Base-by-base conservation (phyloP, 1,139 yeast genomes). In the Yamadazyma triangularis region DNA sequence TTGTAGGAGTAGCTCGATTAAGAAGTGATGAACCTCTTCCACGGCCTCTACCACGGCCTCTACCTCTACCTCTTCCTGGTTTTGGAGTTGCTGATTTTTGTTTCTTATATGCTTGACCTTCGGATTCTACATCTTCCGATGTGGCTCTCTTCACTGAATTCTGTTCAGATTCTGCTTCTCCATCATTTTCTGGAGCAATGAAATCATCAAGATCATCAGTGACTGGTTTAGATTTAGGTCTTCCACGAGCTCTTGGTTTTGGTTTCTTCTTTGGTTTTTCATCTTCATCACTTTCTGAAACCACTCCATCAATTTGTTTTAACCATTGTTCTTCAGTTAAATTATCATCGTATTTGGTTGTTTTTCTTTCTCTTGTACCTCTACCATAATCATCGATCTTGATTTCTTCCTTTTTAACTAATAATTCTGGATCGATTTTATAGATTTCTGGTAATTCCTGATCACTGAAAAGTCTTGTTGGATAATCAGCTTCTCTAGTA, bases 261-360 rank as follows among this genome's bases (percentile, higher is more conserved):
- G 20, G 20, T 18, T 18, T 18, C 22, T 51, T 44, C 32, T 47
- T 56, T 6, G 53, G 51, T 33, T 44, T 56, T 8, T 46, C 49
- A 15, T 59, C 65, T 24, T 51, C 50, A 24, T 57, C 65, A 13
- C 51, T 55, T 26, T 63, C 71, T 2, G 69, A 61, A 2, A 58
- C 51, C 10, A 64, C 54, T 2, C 73, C 74, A 28, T 77, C 83
- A 35, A 77, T 73, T 42, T 75, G 74, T 47, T 60, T 67, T 38
- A 83, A 60, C 91, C 91, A 83, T 53, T 82, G 88, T 38, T 80
- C 89, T 54, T 83, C 93, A 4, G 87, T 74, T 44, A 82, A 56
- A 38, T 79, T 74, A 48, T 81, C 89, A 42, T 79, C 85, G 47
- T 82, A 82, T 6, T 60, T 57, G 2, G 72, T 70, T 5, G 66